phyloP scores from a whole-genome alignment of 441 rosid species.

The Heliophila coronopifolia region DNA sequence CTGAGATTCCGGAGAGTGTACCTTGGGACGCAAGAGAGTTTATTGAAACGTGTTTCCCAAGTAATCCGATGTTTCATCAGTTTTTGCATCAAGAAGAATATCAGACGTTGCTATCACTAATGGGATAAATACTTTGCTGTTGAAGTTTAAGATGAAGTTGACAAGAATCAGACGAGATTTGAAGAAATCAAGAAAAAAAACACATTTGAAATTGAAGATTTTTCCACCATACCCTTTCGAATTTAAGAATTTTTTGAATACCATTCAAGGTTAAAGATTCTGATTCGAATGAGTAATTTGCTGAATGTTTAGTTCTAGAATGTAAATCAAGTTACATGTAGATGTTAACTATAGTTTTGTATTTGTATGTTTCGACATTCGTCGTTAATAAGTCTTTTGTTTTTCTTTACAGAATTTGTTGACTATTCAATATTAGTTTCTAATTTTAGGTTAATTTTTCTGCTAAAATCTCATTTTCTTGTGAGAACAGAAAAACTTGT shows the following conservation, averaged over 20 bases:
- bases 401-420: too few species aligned
- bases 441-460: too few species aligned
- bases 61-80: background rate
- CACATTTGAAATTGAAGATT: background rate
- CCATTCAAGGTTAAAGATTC: background rate
- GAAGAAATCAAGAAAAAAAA: background rate
- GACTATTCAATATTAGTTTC: too few species aligned
- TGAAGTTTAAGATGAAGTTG: background rate
- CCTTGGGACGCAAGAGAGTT: conserved; percentile 11
- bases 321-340: too few species aligned
- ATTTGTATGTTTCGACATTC: too few species aligned
- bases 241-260: background rate
- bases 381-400: too few species aligned
- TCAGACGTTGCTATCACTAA: conserved; percentile 9
- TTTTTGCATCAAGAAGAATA: conserved; percentile 1
- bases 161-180: background rate
- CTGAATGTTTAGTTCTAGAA: too few species aligned
- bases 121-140: background rate
- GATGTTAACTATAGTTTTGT: too few species aligned
- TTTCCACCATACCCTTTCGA: background rate
- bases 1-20: background rate
- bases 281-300: too few species aligned
- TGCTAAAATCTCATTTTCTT: too few species aligned
- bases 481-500: too few species aligned
- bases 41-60: conserved; percentile 6